Base-by-base conservation (phyloP, 2,329 filamentous ascomycete genomes). In the Aureobasidium uvarum region DNA sequence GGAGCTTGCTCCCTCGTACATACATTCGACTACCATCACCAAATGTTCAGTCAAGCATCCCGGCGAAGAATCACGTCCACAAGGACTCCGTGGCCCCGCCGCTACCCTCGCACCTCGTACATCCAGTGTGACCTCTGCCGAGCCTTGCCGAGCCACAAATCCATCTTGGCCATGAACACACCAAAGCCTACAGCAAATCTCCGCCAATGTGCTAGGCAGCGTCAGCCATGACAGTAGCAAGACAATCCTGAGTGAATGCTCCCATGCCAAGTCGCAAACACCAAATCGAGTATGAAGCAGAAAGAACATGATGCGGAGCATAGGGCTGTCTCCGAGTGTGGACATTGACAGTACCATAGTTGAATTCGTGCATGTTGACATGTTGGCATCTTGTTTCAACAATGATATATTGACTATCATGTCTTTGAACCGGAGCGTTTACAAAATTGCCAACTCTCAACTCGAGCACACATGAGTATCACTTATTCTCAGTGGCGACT, bases 181-280 rank as follows among this genome's bases (percentile, higher is more conserved):
- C 13, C 46, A 13, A 50, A 25, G 36, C 45, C 20, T 60, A 43
- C 14, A 14, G 14, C 39, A 31, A 45, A 46, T 28, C 55, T 46
- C 55, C 20, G 56, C 56, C 56, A 60, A 60, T 43, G 33, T 41
- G 45, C 59, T 63, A 54, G 60, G 60, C 60, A 63, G 36, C 60
- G 60, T 63, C 60, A 63, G 60, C 60, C 60, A 55, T 45, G 60
- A 20, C 46, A 23, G 7, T 31, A 41, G n/a, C 59, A 51, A 62
- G 59, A 52, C 60, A 54, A 39, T 33, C 1, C 18, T 46, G 5
- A 18, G 18, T 28, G 1, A 18, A 33, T 25, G n/a, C 18, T 6
- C 25, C 14, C 33, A 16, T 18, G 60, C 60, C 60, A 52, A 63
- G 48, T 36, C 6, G 6, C 1, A 2, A 11, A 5, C 2, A 5